Evolutionary conservation across 1,284 basidiomycete genomes (phyloP).

Genomic region (Ustilago hordei): DNA sequence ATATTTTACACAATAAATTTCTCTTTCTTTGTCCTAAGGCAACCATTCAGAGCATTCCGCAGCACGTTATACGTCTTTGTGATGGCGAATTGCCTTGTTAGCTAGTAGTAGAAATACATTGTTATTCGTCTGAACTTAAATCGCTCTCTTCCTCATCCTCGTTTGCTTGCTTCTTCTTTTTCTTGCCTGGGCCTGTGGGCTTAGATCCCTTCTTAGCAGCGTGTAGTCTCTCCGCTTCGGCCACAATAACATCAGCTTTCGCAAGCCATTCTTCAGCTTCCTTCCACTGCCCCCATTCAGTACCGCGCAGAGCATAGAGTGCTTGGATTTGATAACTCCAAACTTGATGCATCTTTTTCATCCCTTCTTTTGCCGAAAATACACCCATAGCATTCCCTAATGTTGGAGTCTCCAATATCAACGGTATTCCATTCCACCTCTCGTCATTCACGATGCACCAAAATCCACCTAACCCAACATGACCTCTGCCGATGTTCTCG

Average conservation of each 20-base stretch:
- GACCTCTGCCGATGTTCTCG: slow-evolving; percentile 84
- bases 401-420: slow-evolving; percentile 83
- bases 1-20: slow-evolving; percentile 8
- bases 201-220: slow-evolving; percentile 14
- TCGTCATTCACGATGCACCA: slow-evolving; percentile 78
- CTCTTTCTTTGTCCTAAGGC: not conserved
- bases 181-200: not conserved
- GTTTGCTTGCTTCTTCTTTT: slow-evolving; percentile 15
- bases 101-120: not conserved
- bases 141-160: slow-evolving; percentile 21
- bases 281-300: slow-evolving; percentile 44
- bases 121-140: slow-evolving; percentile 18
- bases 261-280: slow-evolving; percentile 28
- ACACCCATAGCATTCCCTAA: slow-evolving; percentile 22
- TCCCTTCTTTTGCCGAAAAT: slow-evolving; percentile 30
- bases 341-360: slow-evolving; percentile 72
- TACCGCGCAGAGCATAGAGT: slow-evolving; percentile 70
- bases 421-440: slow-evolving; percentile 78
- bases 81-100: slow-evolving; percentile 5
- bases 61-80: slow-evolving; percentile 13
- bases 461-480: slow-evolving; percentile 78
- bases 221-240: slow-evolving; percentile 18
- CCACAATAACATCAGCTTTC: slow-evolving; percentile 18
- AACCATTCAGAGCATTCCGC: slow-evolving; percentile 22
- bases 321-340: slow-evolving; percentile 75